Percentiles rank a stretch among this genome's conserved stretches.
Conservation (phyloP, 164 flowering plant species). For the Paratinospora sagittata region DNA sequence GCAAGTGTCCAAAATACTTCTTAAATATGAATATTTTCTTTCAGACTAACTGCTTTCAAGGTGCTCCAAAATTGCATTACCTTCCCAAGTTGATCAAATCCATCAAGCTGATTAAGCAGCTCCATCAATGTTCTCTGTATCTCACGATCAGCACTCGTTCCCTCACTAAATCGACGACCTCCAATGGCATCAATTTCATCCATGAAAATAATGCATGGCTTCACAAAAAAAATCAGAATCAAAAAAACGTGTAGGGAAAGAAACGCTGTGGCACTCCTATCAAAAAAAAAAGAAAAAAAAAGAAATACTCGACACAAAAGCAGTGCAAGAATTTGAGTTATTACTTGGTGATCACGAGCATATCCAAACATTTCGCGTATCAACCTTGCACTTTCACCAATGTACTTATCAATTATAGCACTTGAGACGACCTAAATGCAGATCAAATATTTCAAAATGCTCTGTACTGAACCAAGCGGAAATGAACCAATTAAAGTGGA, state of each 20-base stretch:
- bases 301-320: not conserved
- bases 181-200: constrained; percentile 99
- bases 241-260: constrained; percentile 1
- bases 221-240: constrained; percentile 11
- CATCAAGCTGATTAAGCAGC: constrained; percentile 93
- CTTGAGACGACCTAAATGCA: constrained; percentile 80
- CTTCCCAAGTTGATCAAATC: constrained; percentile 91
- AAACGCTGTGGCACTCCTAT: not conserved
- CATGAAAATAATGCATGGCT: constrained; percentile 98
- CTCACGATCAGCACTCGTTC: constrained; percentile 95
- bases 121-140: constrained; percentile 95
- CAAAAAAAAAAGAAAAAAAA: not conserved
- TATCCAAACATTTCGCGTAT: constrained; percentile 93
- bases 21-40: not conserved
- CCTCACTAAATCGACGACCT: constrained; percentile 91
- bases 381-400: constrained; percentile 92
- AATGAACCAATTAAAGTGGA: not conserved
- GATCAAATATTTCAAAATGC: constrained; percentile 4
- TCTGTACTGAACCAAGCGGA: not conserved
- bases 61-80: constrained; percentile 31
- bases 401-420: constrained; percentile 91
- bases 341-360: constrained; percentile 97
- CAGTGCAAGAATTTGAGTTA: constrained; percentile 2
- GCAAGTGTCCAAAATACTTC: not conserved
- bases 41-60: not conserved